Evolutionary conservation across 2,329 filamentous ascomycete genomes (phyloP).

Genomic region (Penicillium sp.): DNA sequence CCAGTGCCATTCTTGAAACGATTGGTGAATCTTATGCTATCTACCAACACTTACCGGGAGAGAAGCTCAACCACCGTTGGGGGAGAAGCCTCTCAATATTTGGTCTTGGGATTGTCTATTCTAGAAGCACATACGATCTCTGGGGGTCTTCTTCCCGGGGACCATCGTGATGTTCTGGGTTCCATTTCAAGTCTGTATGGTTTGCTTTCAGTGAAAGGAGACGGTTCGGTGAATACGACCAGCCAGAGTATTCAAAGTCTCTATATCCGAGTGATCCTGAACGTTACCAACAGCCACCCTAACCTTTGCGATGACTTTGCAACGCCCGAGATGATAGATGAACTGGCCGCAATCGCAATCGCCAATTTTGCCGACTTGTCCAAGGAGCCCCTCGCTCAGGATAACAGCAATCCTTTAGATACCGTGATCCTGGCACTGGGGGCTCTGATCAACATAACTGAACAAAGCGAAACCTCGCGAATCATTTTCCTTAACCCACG

Average conservation of each 20-base stretch:
- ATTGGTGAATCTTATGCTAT: slow-evolving; percentile 32
- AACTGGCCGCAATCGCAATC: slow-evolving; percentile 38
- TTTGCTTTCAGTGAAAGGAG: slow-evolving; percentile 34
- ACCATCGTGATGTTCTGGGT: slow-evolving; percentile 28
- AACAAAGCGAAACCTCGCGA: slow-evolving; percentile 68
- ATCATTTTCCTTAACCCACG: slow-evolving; percentile 46
- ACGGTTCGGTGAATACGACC: slow-evolving; percentile 12
- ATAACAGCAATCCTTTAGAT: slow-evolving; percentile 63
- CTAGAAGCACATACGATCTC: slow-evolving; percentile 40
- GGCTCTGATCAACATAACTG: slow-evolving; percentile 82
- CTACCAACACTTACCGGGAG: slow-evolving; percentile 4
- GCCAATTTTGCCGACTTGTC: slow-evolving; percentile 32
- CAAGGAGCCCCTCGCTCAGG: slow-evolving; percentile 30
- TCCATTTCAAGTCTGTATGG: slow-evolving; percentile 38
- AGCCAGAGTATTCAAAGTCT: slow-evolving; percentile 33
- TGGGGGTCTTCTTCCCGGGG: slow-evolving; percentile 25
- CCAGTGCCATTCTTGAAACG: slow-evolving; percentile 27
- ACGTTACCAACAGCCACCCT: slow-evolving; percentile 79
- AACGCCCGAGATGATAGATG: slow-evolving; percentile 35
- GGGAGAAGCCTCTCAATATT: slow-evolving; percentile 22
- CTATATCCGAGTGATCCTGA: slow-evolving; percentile 72
- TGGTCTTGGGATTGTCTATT: slow-evolving; percentile 35
- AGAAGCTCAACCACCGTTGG: not conserved
- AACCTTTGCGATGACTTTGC: slow-evolving; percentile 69
- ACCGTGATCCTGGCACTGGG: slow-evolving; percentile 76